A percentile compares a stretch with the other conserved stretches of the same genome.
These are phyloP conservation scores for Mycothermus thermophilus DNA, from an alignment of 495 filamentous ascomycete species.

Conservation along the genomic window DNA sequence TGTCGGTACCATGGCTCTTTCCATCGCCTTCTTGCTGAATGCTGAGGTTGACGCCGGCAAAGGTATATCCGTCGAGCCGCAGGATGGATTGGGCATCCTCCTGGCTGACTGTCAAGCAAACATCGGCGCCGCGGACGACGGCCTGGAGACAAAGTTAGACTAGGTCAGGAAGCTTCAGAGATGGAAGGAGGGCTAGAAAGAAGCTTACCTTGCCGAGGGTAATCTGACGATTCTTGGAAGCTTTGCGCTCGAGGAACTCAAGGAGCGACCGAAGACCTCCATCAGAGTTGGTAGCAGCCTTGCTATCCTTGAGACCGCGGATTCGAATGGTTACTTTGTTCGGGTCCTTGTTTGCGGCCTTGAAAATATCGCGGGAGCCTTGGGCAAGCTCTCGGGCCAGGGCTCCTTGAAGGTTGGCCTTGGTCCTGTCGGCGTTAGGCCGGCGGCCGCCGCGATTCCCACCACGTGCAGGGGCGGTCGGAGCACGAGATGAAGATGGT, in stretches of 20 bases:
- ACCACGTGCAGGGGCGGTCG: slow-evolving; percentile 16
- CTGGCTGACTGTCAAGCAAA: slow-evolving; percentile 51
- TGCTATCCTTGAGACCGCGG: slow-evolving; percentile 62
- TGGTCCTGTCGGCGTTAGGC: too few relatives aligned
- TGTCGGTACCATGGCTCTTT: too few relatives aligned
- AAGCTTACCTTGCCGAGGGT: slow-evolving; percentile 82
- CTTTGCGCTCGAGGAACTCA: slow-evolving; percentile 72
- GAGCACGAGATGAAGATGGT: slow-evolving; percentile 12
- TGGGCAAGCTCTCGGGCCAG: too few relatives aligned
- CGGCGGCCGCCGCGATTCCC: slow-evolving; percentile 6
- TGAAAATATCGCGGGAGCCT: too few relatives aligned
- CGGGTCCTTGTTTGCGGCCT: slow-evolving; percentile 9
- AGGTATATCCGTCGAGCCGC: slow-evolving; percentile 47
- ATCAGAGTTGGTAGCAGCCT: slow-evolving; percentile 52
- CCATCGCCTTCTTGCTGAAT: slow-evolving; percentile 30
- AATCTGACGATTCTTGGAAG: slow-evolving; percentile 42
- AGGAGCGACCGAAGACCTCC: slow-evolving; percentile 58
- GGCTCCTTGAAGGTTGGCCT: too few relatives aligned
- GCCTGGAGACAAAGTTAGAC: slow-evolving; percentile 64
- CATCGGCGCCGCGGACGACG: slow-evolving; percentile 50
- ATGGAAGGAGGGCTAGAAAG: slow-evolving; percentile 14
- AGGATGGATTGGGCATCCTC: slow-evolving; percentile 47
- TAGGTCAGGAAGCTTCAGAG: slow-evolving; percentile 30
- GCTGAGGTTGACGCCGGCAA: slow-evolving; percentile 46
- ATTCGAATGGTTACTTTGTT: slow-evolving; percentile 38